Percentiles rank a stretch among this genome's conserved stretches.
Conservation (phyloP, 176 grass and related monocot species). For the Oryza meyeriana region DNA sequence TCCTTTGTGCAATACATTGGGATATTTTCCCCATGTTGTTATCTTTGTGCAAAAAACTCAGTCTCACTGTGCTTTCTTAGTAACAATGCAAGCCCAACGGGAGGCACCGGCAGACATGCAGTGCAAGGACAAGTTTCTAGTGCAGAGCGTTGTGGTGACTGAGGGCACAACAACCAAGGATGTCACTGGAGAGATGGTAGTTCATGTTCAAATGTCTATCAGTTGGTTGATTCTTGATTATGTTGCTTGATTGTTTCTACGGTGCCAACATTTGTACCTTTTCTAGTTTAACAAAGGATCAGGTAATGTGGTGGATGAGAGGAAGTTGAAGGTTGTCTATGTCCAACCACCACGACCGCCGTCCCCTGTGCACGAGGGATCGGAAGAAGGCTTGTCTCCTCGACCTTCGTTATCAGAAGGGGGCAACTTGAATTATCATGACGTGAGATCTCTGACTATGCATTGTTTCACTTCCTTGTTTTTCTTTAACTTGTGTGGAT, state of each 20-base stretch:
- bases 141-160: slow-evolving; percentile 68
- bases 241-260: slow-evolving; percentile 7
- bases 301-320: slow-evolving; percentile 75
- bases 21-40: not conserved
- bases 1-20: not conserved
- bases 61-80: slow-evolving; percentile 35
- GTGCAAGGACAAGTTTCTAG: slow-evolving; percentile 94
- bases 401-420: slow-evolving; percentile 60
- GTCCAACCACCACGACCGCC: slow-evolving; percentile 66
- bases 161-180: slow-evolving; percentile 50
- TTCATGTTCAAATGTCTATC: not conserved
- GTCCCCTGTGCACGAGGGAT: slow-evolving; percentile 70
- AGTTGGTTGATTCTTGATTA: not conserved
- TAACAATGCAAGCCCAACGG: slow-evolving; percentile 82
- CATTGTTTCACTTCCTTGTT: slow-evolving; percentile 4
- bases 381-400: slow-evolving; percentile 70
- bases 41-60: not conserved
- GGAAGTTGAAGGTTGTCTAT: slow-evolving; percentile 80
- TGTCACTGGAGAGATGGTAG: slow-evolving; percentile 76
- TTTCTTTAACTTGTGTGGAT: not conserved
- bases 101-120: slow-evolving; percentile 71
- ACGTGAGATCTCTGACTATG: slow-evolving; percentile 23
- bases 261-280: slow-evolving; percentile 24
- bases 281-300: slow-evolving; percentile 77
- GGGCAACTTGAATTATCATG: slow-evolving; percentile 49